Percentiles rank a stretch among this genome's conserved stretches.
These are phyloP conservation scores for Stagonosporopsis chrysanthemi DNA, from an alignment of 2,329 filamentous ascomycete species.

Conservation along the genomic window DNA sequence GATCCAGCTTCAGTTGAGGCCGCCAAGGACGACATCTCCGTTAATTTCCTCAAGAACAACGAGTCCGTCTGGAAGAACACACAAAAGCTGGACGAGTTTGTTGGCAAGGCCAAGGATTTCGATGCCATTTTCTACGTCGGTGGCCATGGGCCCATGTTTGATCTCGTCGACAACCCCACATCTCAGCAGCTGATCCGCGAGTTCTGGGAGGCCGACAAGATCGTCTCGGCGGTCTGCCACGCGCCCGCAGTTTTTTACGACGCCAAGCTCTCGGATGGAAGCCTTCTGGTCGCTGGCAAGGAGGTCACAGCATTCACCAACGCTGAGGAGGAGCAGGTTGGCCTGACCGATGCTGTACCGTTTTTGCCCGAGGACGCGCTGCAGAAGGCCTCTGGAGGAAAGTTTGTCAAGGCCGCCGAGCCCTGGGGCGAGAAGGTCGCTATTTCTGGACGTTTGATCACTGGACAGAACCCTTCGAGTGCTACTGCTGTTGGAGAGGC, in stretches of 20 bases:
- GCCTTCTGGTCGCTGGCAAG: constrained; percentile 63
- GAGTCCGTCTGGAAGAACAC: constrained; percentile 70
- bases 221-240: constrained; percentile 73
- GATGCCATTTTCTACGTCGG: constrained; percentile 68
- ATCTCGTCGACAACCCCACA: constrained; percentile 65
- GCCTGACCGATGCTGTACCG: constrained; percentile 57
- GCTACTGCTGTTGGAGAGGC: constrained; percentile 54
- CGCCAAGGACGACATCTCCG: constrained; percentile 57
- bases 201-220: constrained; percentile 68
- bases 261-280: constrained; percentile 60
- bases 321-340: constrained; percentile 60
- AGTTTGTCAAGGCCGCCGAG: constrained; percentile 64
- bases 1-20: constrained; percentile 48
- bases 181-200: constrained; percentile 68
- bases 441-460: constrained; percentile 52
- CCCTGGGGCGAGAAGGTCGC: constrained; percentile 57
- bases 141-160: constrained; percentile 71
- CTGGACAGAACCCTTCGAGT: constrained; percentile 58
- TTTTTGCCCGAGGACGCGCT: constrained; percentile 69
- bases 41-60: constrained; percentile 58
- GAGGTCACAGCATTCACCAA: constrained; percentile 68
- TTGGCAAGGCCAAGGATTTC: constrained; percentile 66
- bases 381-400: constrained; percentile 58
- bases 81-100: constrained; percentile 62
- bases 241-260: constrained; percentile 69